Base-by-base conservation (phyloP, 1,139 yeast species). In the Entelexis paramagnoliae region DNA sequence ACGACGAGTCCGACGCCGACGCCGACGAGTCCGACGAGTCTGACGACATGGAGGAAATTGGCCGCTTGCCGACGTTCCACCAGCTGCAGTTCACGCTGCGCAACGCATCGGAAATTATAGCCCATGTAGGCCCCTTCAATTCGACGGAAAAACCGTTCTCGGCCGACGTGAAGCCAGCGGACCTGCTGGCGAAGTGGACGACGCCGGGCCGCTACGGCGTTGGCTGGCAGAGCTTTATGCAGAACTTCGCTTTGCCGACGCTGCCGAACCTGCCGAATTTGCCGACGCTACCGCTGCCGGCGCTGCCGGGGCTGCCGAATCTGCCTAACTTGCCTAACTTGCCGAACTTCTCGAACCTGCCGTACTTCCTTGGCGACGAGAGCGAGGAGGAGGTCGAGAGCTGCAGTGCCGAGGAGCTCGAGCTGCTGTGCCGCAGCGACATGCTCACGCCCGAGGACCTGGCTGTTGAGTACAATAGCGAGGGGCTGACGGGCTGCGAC, bases 401-500 rank as follows among this genome's bases (percentile, higher is more conserved):
- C 20, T 22, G 49, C 4, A 49, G 47, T 17, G 48, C 42, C 22
- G 41, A 40, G 3, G 49, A 28, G 32, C 17, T 58, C 30, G 46
- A 47, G 13, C 36, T n/a, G 29, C 17, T 55, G 13, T 55, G 51
- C 30, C 39, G 49, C 9, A 47, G 34, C 8, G 45, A 28, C 14
- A 45, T 30, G 2, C 59, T 39, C 61, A 60, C 53, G 7, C 61
- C 57, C 9, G 58, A 53, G 44, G 58, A 83, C 60, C 70, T 67
- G 41, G 58, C 42, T 29, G 60, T 83, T 2, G 70, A 82, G 0
- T 84, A 72, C 52, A 66, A 67, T 29, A 66, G 65, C 3, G 68
- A 68, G 6, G 69, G 71, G 2, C 70, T 77, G 3, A 65, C 81
- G 32, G 96, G 96, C 2, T 89, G 97, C 65, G 69, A 69, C 24